Base-by-base conservation (phyloP, 169 alveolate species). In the Cyclospora cayetanensis region DNA sequence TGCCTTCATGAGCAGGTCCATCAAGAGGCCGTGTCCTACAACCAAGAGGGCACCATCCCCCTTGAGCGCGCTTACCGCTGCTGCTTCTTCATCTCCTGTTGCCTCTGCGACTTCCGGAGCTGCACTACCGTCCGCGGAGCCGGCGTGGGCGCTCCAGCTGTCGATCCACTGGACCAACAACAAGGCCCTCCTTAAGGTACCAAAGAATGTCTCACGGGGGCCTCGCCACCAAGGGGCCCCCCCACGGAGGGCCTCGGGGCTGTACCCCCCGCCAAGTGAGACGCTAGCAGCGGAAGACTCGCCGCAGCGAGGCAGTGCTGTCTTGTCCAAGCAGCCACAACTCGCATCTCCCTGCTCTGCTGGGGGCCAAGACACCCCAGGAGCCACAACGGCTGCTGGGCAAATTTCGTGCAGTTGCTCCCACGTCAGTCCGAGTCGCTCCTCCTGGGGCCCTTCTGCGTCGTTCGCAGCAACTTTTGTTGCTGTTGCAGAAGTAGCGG, bases 141-240 rank as follows among this genome's bases (percentile, higher is more conserved):
- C 83, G 2, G 83, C 4, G 12, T 70, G 83, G 11, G 83, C 83
- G 15, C 55, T 70, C 25, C 31, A 15, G 53, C 83, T 70, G 53
- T 70, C 83, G 3, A 70, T 70, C 83, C 83, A 70, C 12, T 20
- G 42, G 0, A 27, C 53, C 25, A 70, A 53, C 83, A 70, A 53
- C 83, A 70, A 39, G 43, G 31, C 27, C 1, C 83, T 29, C 27
- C 53, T 37, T 15, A 70, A 35, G 15, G 83, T 37, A 12, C 55
- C 83, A 18, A 70, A 35, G 0, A 70, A 15, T 31, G 83, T 70
- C 52, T 70, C 83, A 25, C 83, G 20, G 25, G 83, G 83, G 31
- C 83, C 83, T 39, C 9, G 31, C 83, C 83, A 70, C 83, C 83
- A 70, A 39, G 83, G 53, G 83, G 53, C 83, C 83, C 83, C 83